These are phyloP conservation scores for Hansenula lynferdii DNA, from an alignment of 1,139 yeast genomes.

Conservation along the genomic window DNA sequence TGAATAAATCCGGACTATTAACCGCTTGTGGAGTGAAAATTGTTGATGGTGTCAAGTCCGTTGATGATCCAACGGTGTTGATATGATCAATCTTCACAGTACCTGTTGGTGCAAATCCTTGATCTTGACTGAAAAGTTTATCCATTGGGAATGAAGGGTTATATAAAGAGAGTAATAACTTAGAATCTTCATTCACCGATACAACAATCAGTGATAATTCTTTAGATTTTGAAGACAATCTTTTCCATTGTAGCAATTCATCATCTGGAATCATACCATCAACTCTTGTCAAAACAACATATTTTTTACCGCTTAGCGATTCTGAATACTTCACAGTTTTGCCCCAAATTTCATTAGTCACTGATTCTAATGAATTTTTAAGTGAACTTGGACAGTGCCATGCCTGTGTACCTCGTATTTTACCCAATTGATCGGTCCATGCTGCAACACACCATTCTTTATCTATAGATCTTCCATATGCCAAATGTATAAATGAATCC, in stretches of 20 bases:
- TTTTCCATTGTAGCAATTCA: constrained; percentile 72
- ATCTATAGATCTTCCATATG: constrained; percentile 79
- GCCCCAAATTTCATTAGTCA: constrained; percentile 56
- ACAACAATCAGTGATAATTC: constrained; percentile 65
- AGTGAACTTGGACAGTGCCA: constrained; percentile 51
- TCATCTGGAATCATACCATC: constrained; percentile 76
- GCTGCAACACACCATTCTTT: constrained; percentile 83
- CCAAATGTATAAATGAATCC: constrained; percentile 77
- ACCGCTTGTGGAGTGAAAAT: constrained; percentile 28
- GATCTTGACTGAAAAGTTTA: constrained; percentile 26
- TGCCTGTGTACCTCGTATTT: constrained; percentile 55
- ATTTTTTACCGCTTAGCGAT: constrained; percentile 42
- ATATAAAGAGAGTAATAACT: constrained; percentile 41
- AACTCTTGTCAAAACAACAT: constrained; percentile 61
- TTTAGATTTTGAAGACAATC: constrained; percentile 56
- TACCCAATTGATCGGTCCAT: constrained; percentile 86
- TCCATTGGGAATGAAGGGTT: constrained; percentile 28
- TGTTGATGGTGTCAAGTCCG: constrained; percentile 24
- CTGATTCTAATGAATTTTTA: constrained; percentile 46
- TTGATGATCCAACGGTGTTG: constrained; percentile 20
- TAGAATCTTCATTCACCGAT: constrained; percentile 65
- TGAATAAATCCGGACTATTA: constrained; percentile 36
- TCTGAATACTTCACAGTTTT: constrained; percentile 38
- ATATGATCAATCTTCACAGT: constrained; percentile 18
- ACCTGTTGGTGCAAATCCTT: constrained; percentile 13